These are phyloP conservation scores for Micractinium conductrix DNA, from an alignment of 139 green algal genomes.

Conservation along the genomic window DNA sequence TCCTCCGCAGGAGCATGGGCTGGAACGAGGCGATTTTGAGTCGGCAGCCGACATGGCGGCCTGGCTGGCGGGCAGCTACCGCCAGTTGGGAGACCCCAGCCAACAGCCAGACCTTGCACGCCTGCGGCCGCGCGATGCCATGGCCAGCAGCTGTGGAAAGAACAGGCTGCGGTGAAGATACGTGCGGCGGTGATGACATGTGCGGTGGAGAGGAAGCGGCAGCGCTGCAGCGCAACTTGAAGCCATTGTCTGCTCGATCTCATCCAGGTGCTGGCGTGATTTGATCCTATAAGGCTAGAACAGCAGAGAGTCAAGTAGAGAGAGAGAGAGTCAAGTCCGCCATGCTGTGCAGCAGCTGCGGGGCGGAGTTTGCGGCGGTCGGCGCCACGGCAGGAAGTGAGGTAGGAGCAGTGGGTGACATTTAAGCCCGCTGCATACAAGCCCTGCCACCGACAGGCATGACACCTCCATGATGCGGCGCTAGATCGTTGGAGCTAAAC, in stretches of 20 bases:
- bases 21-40: neutral
- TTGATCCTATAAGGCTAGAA: too few species aligned
- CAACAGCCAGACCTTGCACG: neutral
- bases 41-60: neutral
- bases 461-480: too few species aligned
- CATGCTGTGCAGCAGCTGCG: too few species aligned
- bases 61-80: slow-evolving; percentile 3
- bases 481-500: too few species aligned
- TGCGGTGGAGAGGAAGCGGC: neutral
- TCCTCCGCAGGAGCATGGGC: neutral
- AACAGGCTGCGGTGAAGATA: neutral
- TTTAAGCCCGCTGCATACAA: too few species aligned
- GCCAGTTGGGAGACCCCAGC: neutral
- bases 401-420: too few species aligned
- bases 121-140: neutral
- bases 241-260: neutral
- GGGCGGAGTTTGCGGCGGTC: too few species aligned
- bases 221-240: neutral
- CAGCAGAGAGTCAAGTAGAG: too few species aligned
- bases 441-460: too few species aligned
- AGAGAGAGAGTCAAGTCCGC: too few species aligned
- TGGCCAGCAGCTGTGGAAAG: neutral
- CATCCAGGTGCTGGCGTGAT: too few species aligned
- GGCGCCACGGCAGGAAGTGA: too few species aligned
- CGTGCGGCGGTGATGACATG: neutral